Conservation (phyloP, 2,329 filamentous ascomycete species). For the Apiospora hydei region DNA sequence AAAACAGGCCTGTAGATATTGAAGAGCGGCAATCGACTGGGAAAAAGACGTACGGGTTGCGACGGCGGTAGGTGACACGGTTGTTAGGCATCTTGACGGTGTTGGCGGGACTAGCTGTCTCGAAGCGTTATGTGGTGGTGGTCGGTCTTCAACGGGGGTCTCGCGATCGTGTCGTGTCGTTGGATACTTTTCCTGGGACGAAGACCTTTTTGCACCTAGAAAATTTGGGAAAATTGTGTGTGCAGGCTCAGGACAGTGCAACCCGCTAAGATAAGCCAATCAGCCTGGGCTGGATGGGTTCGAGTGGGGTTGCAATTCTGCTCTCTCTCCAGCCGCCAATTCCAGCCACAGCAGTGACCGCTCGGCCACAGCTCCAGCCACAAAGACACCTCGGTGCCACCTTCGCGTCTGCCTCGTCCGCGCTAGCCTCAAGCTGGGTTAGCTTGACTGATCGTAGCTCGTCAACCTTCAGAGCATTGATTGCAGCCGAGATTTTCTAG, state of each 20-base stretch:
- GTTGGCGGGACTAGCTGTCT: slow-evolving; percentile 34
- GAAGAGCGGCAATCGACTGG: slow-evolving; percentile 6
- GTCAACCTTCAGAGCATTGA: slow-evolving; percentile 12
- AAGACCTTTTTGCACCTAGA: slow-evolving; percentile 21
- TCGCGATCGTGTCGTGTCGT: slow-evolving; percentile 35
- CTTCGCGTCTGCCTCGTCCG: neutral
- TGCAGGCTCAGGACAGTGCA: slow-evolving; percentile 20
- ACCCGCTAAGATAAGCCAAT: slow-evolving; percentile 21
- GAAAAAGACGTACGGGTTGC: slow-evolving; percentile 73
- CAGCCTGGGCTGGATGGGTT: neutral
- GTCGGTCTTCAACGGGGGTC: slow-evolving; percentile 36
- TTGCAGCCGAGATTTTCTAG: slow-evolving; percentile 18
- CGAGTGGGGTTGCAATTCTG: neutral
- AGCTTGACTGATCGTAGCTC: neutral
- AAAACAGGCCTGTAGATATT: neutral
- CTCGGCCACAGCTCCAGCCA: neutral
- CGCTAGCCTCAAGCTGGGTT: neutral
- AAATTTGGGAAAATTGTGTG: slow-evolving; percentile 22
- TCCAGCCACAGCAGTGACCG: slow-evolving; percentile 12
- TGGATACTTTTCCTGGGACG: slow-evolving; percentile 22
- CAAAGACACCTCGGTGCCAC: neutral
- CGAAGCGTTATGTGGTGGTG: slow-evolving; percentile 37
- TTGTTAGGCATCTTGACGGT: slow-evolving; percentile 64
- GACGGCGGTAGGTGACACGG: slow-evolving; percentile 75
- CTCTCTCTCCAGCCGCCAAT: slow-evolving; percentile 8